Conservation (phyloP, 306 rosid genomes). For the Trifolium dubium region DNA sequence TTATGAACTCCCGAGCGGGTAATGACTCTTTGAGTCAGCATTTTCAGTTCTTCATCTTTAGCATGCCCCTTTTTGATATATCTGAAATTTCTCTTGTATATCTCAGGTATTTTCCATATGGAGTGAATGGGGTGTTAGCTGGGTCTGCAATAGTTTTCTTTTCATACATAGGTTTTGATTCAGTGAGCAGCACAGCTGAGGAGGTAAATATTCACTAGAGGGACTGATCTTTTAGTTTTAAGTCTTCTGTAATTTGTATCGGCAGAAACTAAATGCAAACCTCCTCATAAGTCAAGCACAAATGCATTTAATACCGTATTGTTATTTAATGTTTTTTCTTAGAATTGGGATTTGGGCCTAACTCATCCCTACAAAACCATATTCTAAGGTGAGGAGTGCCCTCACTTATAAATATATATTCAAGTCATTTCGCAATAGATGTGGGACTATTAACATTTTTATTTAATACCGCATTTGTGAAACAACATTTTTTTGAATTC, state of each 20-base stretch:
- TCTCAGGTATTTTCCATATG: slow-evolving; percentile 68
- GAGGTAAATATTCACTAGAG: slow-evolving; percentile 55
- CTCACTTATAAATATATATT: too few species aligned
- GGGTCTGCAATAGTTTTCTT: slow-evolving; percentile 79
- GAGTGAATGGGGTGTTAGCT: slow-evolving; percentile 68
- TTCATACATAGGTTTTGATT: slow-evolving; percentile 77
- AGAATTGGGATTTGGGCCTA: too few species aligned
- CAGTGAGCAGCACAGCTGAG: slow-evolving; percentile 76
- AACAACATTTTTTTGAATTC: slow-evolving; percentile 17
- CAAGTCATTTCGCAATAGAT: too few species aligned
- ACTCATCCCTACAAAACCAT: too few species aligned
- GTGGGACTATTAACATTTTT: neutral
- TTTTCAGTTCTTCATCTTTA: slow-evolving; percentile 38
- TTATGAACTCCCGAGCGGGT: slow-evolving; percentile 70
- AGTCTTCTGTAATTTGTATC: slow-evolving; percentile 12
- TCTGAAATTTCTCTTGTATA: slow-evolving; percentile 32
- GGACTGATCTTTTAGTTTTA: slow-evolving; percentile 24
- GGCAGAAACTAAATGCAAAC: slow-evolving; percentile 22
- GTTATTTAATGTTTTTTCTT: neutral
- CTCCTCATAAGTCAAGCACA: slow-evolving; percentile 18
- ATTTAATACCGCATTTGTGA: neutral
- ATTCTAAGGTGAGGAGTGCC: too few species aligned
- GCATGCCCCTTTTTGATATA: slow-evolving; percentile 6
- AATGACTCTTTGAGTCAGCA: slow-evolving; percentile 38
- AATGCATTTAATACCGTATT: neutral